Percentiles rank a stretch among this genome's conserved stretches.
Evolutionary conservation across 345 rosid genomes (phyloP).

Genomic region (Noccaea caerulescens): DNA sequence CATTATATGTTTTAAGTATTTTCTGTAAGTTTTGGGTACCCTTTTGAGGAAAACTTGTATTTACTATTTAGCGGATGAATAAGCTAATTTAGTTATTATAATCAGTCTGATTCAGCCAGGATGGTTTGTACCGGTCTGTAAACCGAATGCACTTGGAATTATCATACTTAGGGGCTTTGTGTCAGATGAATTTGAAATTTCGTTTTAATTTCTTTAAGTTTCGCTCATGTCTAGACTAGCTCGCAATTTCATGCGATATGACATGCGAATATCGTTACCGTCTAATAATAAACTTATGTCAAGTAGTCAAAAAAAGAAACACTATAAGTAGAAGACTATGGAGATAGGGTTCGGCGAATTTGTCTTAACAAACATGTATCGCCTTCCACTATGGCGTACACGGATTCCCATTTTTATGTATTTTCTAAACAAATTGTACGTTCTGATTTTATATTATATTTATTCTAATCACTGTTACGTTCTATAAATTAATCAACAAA

Average conservation of each 20-base stretch:
- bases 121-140: background rate
- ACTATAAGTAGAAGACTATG: slow-evolving; percentile 36
- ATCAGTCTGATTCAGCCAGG: background rate
- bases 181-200: background rate
- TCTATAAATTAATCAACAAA: background rate
- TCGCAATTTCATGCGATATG: slow-evolving; percentile 36
- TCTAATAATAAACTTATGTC: background rate
- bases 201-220: background rate
- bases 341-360: slow-evolving; percentile 44
- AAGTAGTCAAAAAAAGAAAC: slow-evolving; percentile 28
- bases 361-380: slow-evolving; percentile 47
- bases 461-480: background rate
- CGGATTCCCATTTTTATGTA: slow-evolving; percentile 28
- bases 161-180: slow-evolving; percentile 14
- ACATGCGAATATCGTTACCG: slow-evolving; percentile 33
- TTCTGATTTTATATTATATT: background rate
- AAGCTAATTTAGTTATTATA: background rate
- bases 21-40: background rate
- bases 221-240: slow-evolving; percentile 4
- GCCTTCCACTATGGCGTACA: slow-evolving; percentile 36
- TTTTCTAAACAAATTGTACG: background rate
- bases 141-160: background rate
- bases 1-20: background rate
- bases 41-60: too few relatives aligned
- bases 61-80: slow-evolving; percentile 7